Evolutionary conservation across 305 asterid genomes (phyloP), one percentile per base, ranked within the genome.

Genomic region (Fraxinus floribunda): DNA sequence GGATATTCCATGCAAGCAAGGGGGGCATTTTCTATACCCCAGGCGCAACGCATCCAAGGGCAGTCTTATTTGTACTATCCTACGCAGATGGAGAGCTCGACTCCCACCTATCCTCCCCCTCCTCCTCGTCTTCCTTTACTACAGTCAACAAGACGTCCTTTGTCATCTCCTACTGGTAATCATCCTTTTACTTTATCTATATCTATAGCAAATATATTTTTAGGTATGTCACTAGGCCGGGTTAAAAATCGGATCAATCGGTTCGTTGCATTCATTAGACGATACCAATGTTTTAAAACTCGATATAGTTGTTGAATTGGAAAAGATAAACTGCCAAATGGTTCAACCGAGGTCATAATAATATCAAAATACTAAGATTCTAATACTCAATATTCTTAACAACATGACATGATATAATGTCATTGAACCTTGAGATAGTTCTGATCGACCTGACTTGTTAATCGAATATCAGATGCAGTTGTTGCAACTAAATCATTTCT

Each of bases 11-110:
- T 88, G 87, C 91, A 86, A 80, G 22, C 22, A 16, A 88, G 97
- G 87, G 97, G 94, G 82, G 76, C 91, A 29, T 92, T 87, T 87
- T 80, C 94, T 77, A 80, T 90, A 39, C 80, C 90, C 85, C 84
- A 92, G 81, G 88, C 91, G 60, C 97, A 93, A 80, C 94, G 93
- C 76, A 72, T 90, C 79, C 94, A 91, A 81, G 94, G 92, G 20
- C 90, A 93, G 5, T 82, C 97, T 72, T 93, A 91, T 86, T 84
- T 91, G 41, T 95, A 93, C 89, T 95, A 95, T 85, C 98, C 97
- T 46, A 72, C 93, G 83, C 97, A 86, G 83, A 79, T 85, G 90
- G 96, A 91, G 71, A 87, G 84, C 82, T 60, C 93, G 36, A 76
- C 88, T 74, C 55, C 97, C 15, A 11, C 91, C 57, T 89, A 84